A percentile compares a stretch with the other conserved stretches of the same genome.
phyloP scores from a whole-genome alignment of 768 basidiomycete species.

The Hemileccinum rubropunctum region DNA sequence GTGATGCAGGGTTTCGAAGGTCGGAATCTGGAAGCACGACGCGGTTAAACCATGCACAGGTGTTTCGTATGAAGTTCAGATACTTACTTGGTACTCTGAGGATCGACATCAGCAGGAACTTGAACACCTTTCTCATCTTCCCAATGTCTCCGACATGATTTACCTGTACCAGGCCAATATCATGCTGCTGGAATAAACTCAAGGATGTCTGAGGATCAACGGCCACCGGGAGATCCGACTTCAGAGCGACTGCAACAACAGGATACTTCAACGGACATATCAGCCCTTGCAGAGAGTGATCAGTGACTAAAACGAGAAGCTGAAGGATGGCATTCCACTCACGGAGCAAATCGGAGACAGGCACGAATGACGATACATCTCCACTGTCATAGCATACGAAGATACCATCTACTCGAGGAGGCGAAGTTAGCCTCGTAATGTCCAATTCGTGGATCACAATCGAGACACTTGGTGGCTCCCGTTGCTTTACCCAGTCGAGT shows the following conservation, averaged over 20 bases:
- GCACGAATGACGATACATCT: constrained; percentile 56
- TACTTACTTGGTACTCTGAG: constrained; percentile 44
- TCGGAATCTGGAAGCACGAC: constrained; percentile 35
- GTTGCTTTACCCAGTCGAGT: constrained; percentile 32
- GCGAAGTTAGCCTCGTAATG: constrained; percentile 50
- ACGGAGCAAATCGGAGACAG: constrained; percentile 71
- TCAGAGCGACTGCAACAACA: constrained; percentile 81
- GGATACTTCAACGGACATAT: constrained; percentile 58
- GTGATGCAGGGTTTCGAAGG: constrained; percentile 72
- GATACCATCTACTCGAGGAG: constrained; percentile 69
- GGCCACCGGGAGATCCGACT: constrained; percentile 64
- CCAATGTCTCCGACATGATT: constrained; percentile 53
- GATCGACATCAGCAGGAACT: constrained; percentile 69
- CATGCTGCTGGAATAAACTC: constrained; percentile 54
- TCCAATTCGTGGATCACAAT: constrained; percentile 58
- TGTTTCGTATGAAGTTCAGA: not conserved
- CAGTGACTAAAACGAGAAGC: constrained; percentile 8
- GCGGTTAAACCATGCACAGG: constrained; percentile 9
- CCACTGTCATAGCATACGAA: constrained; percentile 86
- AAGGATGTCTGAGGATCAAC: constrained; percentile 57
- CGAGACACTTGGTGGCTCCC: constrained; percentile 43
- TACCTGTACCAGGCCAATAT: constrained; percentile 79
- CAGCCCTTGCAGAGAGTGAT: constrained; percentile 41
- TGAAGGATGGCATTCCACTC: constrained; percentile 32
- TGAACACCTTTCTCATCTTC: constrained; percentile 73